Evolutionary conservation across 129 eudicot genomes (phyloP), one percentile per base, ranked within the genome.

Genomic region (Flaveria robusta): DNA sequence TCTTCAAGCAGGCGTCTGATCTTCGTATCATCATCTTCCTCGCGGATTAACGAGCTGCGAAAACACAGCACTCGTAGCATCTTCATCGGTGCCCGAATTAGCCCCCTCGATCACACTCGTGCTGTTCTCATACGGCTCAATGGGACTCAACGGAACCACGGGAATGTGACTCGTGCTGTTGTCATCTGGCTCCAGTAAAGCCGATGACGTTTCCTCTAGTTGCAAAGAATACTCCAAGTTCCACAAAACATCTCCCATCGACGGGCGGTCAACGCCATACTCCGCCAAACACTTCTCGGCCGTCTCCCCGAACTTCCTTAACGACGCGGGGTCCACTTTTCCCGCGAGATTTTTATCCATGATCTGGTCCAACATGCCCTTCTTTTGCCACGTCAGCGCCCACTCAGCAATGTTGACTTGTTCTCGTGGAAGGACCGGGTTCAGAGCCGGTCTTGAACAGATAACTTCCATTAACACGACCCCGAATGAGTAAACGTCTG

Each of bases 181-280:
- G 5, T 90, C 89, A 15, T 81, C 89, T 2, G 78, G 79, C 47
- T 79, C 81, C 69, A 6, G 45, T 24, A 74, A 24, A 9, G 70
- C 82, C 50, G 83, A 67, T 83, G 89, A 91, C 9, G 91, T 88
- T 71, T 91, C 93, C 15, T 91, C 92, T 51, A 88, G 83, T 66
- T 91, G 97, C 29, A 88, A 69, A n/a, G 88, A 88, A 29, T 85
- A 88, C 16, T 91, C 97, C 84, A 91, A 79, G 62, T 90, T 88
- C 97, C 94, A 88, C 29, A 91, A 70, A 24, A 91, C 91, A 52
- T 91, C 94, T 7, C 97, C 97, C 97, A 91, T 88, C 16, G 95
- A 85, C 18, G 97, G 95, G 62, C 97, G 66, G 66, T 81, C 82
- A 66, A 83, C 88, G 8, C 92, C 95, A 70, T 91, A 88, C 4